Base-by-base conservation (phyloP, 192 early-diverging fungal genomes). In the Lunasporangiospora selenospora region DNA sequence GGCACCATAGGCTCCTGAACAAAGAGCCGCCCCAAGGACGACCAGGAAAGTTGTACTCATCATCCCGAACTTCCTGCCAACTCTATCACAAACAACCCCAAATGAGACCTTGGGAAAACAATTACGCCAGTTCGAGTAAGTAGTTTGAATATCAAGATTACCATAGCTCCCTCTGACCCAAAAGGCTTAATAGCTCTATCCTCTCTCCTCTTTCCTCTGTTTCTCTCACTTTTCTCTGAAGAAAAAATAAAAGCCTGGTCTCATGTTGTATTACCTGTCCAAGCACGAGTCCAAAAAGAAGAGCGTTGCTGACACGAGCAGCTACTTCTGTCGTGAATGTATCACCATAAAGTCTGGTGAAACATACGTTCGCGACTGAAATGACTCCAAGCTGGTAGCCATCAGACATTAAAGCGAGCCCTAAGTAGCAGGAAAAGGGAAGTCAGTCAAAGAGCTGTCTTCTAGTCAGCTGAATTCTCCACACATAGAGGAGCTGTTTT, bases 361-460 rank as follows among this genome's bases (percentile, higher is more conserved):
- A 60, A 21, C 70, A 53, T 10, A 77, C 58, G 33, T 81, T 81
- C 23, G 67, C 53, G 47, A 81, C 63, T 12, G 67, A 77, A 11
- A 83, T 64, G 10, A 81, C 66, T 19, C 78, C 78, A 45, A 71
- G 73, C 27, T 83, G 82, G 39, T 83, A 83, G 11, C 82, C 82
- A 67, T 81, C 80, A 2, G 80, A 81, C 34, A 81, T 45, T 5
- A 83, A 44, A 2, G 82, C 82, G 33, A 77, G 53, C 1, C 60
- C 60, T 62, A 26, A 31, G 23, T 27, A 29, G 11, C 23, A 32
- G 23, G 13, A 32, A 43, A 38, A 23, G 5, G 10, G 9, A 75
- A 36, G 24, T 21, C 40, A 8, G 1, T n/a, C 7, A 11, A 7
- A 39, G 19, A 8, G 34, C 3, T 2, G 21, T 9, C 39, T 12